Evolutionary conservation across 129 eudicot genomes (phyloP).

Genomic region (Logfia minima): DNA sequence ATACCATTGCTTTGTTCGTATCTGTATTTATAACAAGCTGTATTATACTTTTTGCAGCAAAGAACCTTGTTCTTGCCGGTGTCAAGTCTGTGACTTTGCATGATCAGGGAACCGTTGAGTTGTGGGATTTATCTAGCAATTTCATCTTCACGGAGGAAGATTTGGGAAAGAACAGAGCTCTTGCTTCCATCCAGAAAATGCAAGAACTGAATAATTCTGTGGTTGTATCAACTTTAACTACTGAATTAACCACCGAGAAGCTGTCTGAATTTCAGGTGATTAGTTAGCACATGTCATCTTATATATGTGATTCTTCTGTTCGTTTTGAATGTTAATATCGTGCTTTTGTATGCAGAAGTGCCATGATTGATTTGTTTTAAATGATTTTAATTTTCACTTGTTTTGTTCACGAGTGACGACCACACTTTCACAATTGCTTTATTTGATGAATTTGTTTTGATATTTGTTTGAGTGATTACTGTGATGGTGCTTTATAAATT

Average conservation of each 20-base stretch:
- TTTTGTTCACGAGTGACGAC: neutral
- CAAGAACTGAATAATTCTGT: conserved; percentile 91
- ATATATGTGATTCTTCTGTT: conserved; percentile 6
- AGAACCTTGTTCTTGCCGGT: conserved; percentile 95
- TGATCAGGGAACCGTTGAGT: conserved; percentile 72
- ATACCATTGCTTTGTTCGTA: neutral
- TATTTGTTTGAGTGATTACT: neutral
- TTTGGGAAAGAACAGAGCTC: conserved; percentile 85
- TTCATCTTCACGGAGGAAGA: conserved; percentile 73
- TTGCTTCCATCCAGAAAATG: conserved; percentile 73
- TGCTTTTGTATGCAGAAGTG: neutral
- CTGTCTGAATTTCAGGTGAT: conserved; percentile 77
- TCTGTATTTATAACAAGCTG: neutral
- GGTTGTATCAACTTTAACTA: conserved; percentile 56
- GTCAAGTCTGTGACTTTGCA: conserved; percentile 92
- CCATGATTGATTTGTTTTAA: neutral
- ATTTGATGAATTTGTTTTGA: neutral
- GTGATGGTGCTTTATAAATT: neutral
- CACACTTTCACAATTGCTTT: neutral
- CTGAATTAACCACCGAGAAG: conserved; percentile 62
- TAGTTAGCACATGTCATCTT: neutral
- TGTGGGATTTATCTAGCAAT: conserved; percentile 90
- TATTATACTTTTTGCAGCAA: conserved; percentile 54
- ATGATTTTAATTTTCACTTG: neutral
- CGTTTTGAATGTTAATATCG: conserved; percentile 1